phyloP scores from a whole-genome alignment of 495 filamentous ascomycete genomes.

The Monascus purpureus region DNA sequence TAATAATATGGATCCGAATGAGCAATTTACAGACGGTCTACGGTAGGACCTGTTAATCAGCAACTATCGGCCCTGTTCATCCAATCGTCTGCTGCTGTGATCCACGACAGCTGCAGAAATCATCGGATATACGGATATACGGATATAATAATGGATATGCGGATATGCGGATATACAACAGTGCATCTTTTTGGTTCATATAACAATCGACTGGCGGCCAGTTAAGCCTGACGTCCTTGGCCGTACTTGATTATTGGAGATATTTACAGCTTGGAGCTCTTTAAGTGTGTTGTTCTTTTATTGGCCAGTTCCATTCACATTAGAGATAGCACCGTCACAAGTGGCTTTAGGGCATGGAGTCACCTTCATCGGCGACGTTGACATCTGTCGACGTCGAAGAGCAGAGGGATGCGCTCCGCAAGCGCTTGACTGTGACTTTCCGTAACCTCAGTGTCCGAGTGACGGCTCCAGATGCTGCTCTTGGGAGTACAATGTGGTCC shows the following conservation, averaged over 20 bases:
- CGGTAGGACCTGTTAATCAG: too few species aligned
- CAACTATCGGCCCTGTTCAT: too few species aligned
- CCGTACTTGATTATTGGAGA: too few species aligned
- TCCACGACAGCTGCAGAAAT: too few species aligned
- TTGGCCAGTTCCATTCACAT: conserved; percentile 11
- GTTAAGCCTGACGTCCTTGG: too few species aligned
- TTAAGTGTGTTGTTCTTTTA: background rate
- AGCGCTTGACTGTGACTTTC: conserved; percentile 25
- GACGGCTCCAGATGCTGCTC: conserved; percentile 24
- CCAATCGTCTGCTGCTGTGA: too few species aligned
- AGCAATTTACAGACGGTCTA: too few species aligned
- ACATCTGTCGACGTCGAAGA: conserved; percentile 19
- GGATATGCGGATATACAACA: conserved; percentile 2
- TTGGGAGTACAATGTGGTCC: conserved; percentile 23
- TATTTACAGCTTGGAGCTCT: background rate
- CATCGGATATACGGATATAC: too few species aligned
- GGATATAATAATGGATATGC: conserved; percentile 2
- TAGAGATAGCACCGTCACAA: too few species aligned
- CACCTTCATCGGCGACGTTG: conserved; percentile 18
- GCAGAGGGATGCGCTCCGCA: conserved; percentile 10
- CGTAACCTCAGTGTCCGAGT: conserved; percentile 23
- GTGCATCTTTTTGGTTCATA: conserved; percentile 3
- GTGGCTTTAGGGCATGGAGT: too few species aligned
- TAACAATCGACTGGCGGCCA: background rate
- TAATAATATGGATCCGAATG: too few species aligned